Conservation (phyloP, 2,329 filamentous ascomycete genomes). For the Polytolypa hystricis region DNA sequence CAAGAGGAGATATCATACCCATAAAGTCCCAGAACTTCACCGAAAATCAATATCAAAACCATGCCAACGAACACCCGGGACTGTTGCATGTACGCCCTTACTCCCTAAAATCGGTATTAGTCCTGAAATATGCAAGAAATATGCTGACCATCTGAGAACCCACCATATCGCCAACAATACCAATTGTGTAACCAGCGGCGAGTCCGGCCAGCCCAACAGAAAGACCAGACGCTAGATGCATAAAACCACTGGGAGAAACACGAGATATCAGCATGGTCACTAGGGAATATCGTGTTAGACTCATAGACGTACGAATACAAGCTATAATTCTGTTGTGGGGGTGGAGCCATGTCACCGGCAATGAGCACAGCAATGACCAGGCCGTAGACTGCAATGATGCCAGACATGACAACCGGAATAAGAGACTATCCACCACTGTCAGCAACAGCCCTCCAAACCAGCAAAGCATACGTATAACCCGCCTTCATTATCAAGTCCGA, state of each 20-base stretch:
- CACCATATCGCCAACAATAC: constrained; percentile 84
- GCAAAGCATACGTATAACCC: constrained; percentile 12
- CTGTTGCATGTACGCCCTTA: constrained; percentile 92
- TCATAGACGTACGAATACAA: constrained; percentile 67
- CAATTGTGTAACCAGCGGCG: constrained; percentile 92
- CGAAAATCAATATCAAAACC: constrained; percentile 97
- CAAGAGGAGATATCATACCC: constrained; percentile 64
- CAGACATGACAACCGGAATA: constrained; percentile 70
- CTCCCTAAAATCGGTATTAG: constrained; percentile 45
- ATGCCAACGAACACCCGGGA: constrained; percentile 95
- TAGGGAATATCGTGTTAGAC: too few species aligned
- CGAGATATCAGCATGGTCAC: too few species aligned
- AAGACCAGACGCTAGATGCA: constrained; percentile 84
- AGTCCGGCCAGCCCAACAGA: constrained; percentile 87
- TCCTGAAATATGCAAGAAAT: background rate
- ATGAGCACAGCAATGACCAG: constrained; percentile 96
- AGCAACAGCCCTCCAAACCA: constrained; percentile 8
- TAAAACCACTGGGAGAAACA: constrained; percentile 78
- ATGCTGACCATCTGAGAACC: constrained; percentile 15
- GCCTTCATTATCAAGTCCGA: constrained; percentile 61
- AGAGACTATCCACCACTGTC: constrained; percentile 29
- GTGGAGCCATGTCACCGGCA: constrained; percentile 73
- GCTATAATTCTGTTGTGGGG: constrained; percentile 58
- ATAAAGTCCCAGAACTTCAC: constrained; percentile 91
- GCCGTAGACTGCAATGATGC: constrained; percentile 96